Evolutionary conservation across 495 filamentous ascomycete species (phyloP).

Genomic region (Saxophila tyrrhenica): DNA sequence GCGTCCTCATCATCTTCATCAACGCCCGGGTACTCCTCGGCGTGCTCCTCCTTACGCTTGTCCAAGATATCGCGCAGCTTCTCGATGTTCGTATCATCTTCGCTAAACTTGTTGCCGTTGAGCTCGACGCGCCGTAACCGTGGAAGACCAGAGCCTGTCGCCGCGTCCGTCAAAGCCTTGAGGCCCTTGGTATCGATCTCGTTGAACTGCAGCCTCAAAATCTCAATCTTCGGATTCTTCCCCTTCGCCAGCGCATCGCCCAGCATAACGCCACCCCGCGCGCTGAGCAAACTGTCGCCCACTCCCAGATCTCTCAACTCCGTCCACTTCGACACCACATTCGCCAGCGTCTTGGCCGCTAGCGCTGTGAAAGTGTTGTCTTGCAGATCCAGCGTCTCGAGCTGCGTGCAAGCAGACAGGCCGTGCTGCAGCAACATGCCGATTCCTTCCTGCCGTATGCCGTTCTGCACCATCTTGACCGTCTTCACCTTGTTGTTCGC

Average conservation of each 20-base stretch:
- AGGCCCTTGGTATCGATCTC: constrained; percentile 71
- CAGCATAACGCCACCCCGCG: constrained; percentile 65
- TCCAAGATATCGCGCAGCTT: constrained; percentile 41
- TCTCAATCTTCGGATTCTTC: constrained; percentile 64
- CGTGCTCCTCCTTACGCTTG: constrained; percentile 44
- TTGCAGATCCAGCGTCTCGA: constrained; percentile 77
- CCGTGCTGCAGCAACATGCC: constrained; percentile 64
- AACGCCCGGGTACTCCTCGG: constrained; percentile 50
- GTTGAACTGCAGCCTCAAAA: constrained; percentile 82
- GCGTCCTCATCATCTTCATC: constrained; percentile 39
- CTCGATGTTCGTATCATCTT: constrained; percentile 60
- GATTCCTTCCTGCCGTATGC: constrained; percentile 89
- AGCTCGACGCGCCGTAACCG: constrained; percentile 72
- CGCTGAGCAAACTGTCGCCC: constrained; percentile 72
- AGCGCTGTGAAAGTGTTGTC: constrained; percentile 89
- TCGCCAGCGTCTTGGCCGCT: constrained; percentile 68
- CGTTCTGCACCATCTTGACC: constrained; percentile 97
- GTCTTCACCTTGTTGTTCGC: constrained; percentile 68
- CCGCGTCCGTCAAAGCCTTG: constrained; percentile 50
- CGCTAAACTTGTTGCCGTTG: constrained; percentile 89
- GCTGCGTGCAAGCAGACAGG: constrained; percentile 48
- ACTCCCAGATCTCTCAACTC: constrained; percentile 74
- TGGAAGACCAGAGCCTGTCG: constrained; percentile 49
- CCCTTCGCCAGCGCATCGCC: constrained; percentile 61
- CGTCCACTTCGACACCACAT: constrained; percentile 61